These are phyloP conservation scores for Diplodia seriata DNA, from an alignment of 2,329 filamentous ascomycete species.

Conservation along the genomic window DNA sequence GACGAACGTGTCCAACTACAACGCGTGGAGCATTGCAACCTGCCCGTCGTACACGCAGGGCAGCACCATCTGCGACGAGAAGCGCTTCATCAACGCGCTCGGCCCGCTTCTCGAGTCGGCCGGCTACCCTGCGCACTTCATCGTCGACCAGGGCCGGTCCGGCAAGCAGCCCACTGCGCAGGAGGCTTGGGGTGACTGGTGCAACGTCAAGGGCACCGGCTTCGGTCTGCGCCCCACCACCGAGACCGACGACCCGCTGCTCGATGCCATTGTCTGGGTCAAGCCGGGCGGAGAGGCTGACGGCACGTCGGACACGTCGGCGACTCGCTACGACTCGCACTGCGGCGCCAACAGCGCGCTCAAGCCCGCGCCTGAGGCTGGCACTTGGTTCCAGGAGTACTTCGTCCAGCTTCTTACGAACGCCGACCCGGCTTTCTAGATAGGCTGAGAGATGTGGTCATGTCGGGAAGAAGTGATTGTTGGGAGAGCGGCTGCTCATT, in stretches of 20 bases:
- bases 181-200: slow-evolving; percentile 70
- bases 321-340: slow-evolving; percentile 61
- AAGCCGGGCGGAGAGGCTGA: slow-evolving; percentile 68
- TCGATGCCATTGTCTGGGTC: slow-evolving; percentile 74
- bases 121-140: slow-evolving; percentile 63
- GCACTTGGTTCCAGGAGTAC: slow-evolving; percentile 67
- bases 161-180: slow-evolving; percentile 66
- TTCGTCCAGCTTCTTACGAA: slow-evolving; percentile 47
- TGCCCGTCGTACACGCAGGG: slow-evolving; percentile 54
- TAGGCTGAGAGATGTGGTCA: background rate
- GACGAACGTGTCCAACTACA: slow-evolving; percentile 67
- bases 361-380: slow-evolving; percentile 72
- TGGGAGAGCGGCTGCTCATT: background rate
- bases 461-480: background rate
- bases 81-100: slow-evolving; percentile 60
- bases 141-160: slow-evolving; percentile 63
- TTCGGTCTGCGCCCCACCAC: slow-evolving; percentile 70
- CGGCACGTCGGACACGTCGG: slow-evolving; percentile 52
- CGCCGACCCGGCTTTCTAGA: slow-evolving; percentile 40
- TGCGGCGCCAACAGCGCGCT: slow-evolving; percentile 63
- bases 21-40: slow-evolving; percentile 57
- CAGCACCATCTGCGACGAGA: slow-evolving; percentile 61
- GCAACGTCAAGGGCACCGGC: slow-evolving; percentile 68
- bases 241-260: slow-evolving; percentile 64
- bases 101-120: slow-evolving; percentile 55